phyloP scores from a whole-genome alignment of 495 filamentous ascomycete species.

The Ramalina peruviana region DNA sequence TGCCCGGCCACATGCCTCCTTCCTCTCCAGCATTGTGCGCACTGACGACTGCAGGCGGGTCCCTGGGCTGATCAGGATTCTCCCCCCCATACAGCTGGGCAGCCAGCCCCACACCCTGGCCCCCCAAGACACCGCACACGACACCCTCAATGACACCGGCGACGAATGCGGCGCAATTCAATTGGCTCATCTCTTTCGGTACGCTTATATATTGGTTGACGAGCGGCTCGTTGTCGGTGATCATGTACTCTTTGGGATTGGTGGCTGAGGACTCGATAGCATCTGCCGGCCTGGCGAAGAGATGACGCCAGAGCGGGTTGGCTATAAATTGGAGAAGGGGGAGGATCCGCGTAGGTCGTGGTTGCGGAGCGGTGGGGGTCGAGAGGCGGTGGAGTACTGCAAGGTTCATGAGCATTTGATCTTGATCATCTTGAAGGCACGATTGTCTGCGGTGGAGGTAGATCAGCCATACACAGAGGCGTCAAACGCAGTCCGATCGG shows the following conservation, averaged over 20 bases:
- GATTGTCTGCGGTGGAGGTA: slow-evolving; percentile 26
- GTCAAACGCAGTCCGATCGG: slow-evolving; percentile 87
- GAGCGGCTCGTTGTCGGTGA: slow-evolving; percentile 89
- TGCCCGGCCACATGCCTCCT: slow-evolving; percentile 79
- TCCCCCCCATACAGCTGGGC: not conserved
- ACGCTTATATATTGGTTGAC: slow-evolving; percentile 89
- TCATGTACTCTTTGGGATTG: slow-evolving; percentile 92
- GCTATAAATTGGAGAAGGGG: slow-evolving; percentile 90
- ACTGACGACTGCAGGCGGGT: slow-evolving; percentile 76
- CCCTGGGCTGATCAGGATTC: slow-evolving; percentile 16
- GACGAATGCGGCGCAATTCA: slow-evolving; percentile 93
- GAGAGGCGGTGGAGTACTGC: slow-evolving; percentile 63
- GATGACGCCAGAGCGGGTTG: slow-evolving; percentile 75
- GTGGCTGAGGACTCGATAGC: slow-evolving; percentile 80
- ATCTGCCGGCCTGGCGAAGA: slow-evolving; percentile 82
- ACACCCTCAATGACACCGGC: slow-evolving; percentile 93
- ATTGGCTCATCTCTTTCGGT: slow-evolving; percentile 84
- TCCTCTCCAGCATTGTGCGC: slow-evolving; percentile 75
- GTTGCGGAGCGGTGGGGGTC: slow-evolving; percentile 49
- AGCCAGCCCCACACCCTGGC: not conserved
- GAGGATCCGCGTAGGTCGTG: slow-evolving; percentile 76
- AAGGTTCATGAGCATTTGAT: too few species aligned
- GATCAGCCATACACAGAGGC: slow-evolving; percentile 56
- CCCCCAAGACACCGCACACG: slow-evolving; percentile 56
- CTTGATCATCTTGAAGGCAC: too few species aligned